Conservation (phyloP, 148 eudicot genomes). For the Silene conica region DNA sequence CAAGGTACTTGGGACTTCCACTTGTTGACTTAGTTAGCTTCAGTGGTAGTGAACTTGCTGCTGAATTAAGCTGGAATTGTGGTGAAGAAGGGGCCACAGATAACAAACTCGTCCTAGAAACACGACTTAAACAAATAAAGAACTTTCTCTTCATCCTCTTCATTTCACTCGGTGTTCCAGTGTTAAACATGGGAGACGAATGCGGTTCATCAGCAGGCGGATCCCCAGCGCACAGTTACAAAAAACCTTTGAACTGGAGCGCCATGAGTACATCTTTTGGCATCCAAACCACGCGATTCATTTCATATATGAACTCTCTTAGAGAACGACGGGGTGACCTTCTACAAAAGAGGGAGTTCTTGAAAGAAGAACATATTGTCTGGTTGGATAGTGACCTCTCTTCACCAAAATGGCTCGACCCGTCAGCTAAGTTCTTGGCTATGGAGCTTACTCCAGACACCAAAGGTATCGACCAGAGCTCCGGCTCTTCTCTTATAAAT, state of each 20-base stretch:
- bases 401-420: conserved; percentile 83
- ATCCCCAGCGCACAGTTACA: conserved; percentile 40
- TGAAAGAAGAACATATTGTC: conserved; percentile 57
- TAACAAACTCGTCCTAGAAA: conserved; percentile 52
- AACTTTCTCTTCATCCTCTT: conserved; percentile 73
- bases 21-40: conserved; percentile 95
- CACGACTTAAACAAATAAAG: conserved; percentile 82
- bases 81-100: conserved; percentile 94
- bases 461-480: conserved; percentile 15
- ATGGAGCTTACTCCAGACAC: conserved; percentile 61
- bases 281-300: conserved; percentile 57
- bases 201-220: conserved; percentile 89
- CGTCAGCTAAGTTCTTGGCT: conserved; percentile 62
- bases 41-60: conserved; percentile 40
- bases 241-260: conserved; percentile 69
- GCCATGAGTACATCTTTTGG: conserved; percentile 66
- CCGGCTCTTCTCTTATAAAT: conserved; percentile 7
- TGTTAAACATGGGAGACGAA: conserved; percentile 96
- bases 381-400: conserved; percentile 58
- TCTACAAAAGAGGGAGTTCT: conserved; percentile 57
- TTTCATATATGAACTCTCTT: conserved; percentile 63
- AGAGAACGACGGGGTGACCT: conserved; percentile 65
- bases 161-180: conserved; percentile 83
- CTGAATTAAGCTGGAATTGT: conserved; percentile 91
- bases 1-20: conserved; percentile 66